Evolutionary conservation across 2,329 filamentous ascomycete genomes (phyloP).

Genomic region (Fusarium musae): DNA sequence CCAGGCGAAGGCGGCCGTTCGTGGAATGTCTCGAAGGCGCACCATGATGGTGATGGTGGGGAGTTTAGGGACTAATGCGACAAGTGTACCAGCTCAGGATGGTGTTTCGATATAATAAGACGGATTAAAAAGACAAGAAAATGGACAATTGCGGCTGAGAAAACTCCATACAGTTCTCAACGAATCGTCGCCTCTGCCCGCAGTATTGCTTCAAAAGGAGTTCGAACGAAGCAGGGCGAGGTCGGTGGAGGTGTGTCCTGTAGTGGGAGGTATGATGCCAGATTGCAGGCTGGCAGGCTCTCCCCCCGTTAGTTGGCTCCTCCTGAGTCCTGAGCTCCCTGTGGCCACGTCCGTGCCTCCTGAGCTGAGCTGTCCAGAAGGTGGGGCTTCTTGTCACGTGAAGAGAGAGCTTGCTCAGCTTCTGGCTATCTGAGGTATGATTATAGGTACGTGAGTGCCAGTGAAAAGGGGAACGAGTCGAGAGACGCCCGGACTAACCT

Average conservation of each 20-base stretch:
- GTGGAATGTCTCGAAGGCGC: slow-evolving; percentile 93
- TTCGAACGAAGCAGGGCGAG: slow-evolving; percentile 39
- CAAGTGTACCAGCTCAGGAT: slow-evolving; percentile 38
- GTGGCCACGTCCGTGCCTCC: slow-evolving; percentile 43
- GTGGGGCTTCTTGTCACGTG: slow-evolving; percentile 45
- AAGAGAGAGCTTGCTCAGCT: slow-evolving; percentile 21
- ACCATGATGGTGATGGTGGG: slow-evolving; percentile 74
- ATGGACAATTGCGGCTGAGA: slow-evolving; percentile 33
- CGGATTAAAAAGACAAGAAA: slow-evolving; percentile 29
- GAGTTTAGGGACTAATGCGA: slow-evolving; percentile 37
- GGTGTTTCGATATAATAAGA: slow-evolving; percentile 30
- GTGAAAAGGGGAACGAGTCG: background rate
- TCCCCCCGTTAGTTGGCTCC: slow-evolving; percentile 15
- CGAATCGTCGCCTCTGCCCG: slow-evolving; percentile 46
- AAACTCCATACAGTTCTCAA: slow-evolving; percentile 34
- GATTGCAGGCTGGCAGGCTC: slow-evolving; percentile 54
- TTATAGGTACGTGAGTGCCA: background rate
- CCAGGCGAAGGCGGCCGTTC: slow-evolving; percentile 98
- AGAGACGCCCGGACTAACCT: background rate
- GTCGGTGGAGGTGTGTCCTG: slow-evolving; percentile 41
- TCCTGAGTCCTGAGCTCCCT: slow-evolving; percentile 50
- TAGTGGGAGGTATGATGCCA: slow-evolving; percentile 55
- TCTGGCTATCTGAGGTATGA: background rate
- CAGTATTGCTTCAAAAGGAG: slow-evolving; percentile 42
- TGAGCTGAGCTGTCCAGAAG: slow-evolving; percentile 41